A percentile compares a stretch with the other conserved stretches of the same genome.
Evolutionary conservation across 2,329 filamentous ascomycete species (phyloP).

Genomic region (Xylaria polymorpha): DNA sequence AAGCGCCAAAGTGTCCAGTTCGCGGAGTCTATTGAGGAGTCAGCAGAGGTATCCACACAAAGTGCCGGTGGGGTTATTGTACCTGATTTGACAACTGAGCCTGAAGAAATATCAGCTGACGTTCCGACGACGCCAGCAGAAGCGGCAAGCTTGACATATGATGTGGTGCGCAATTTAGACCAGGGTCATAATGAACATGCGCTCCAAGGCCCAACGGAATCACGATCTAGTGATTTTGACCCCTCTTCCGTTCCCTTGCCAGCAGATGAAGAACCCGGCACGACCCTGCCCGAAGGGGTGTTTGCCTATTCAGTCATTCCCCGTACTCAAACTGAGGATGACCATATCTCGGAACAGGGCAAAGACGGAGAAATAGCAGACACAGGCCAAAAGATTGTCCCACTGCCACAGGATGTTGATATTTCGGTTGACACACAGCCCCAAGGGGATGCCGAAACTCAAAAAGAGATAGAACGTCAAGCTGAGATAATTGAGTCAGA

Average conservation of each 20-base stretch:
- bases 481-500: constrained; percentile 1
- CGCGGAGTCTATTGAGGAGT: constrained; percentile 40
- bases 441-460: not conserved
- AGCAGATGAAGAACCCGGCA: constrained; percentile 19
- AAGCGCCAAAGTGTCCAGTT: constrained; percentile 45
- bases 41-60: constrained; percentile 35
- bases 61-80: constrained; percentile 11
- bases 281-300: not conserved
- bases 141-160: not conserved
- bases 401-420: not conserved
- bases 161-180: not conserved
- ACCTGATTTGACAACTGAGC: constrained; percentile 32
- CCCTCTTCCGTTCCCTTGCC: constrained; percentile 28
- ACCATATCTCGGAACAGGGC: not conserved
- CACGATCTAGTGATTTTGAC: constrained; percentile 4
- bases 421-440: not conserved
- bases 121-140: not conserved
- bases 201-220: not conserved
- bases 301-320: not conserved
- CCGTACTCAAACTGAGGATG: not conserved
- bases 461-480: not conserved
- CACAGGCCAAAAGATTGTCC: not conserved
- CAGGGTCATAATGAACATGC: not conserved
- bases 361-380: not conserved
- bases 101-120: constrained; percentile 21